A percentile compares a stretch with the other conserved stretches of the same genome.
These are phyloP conservation scores for Candida tetrigidarum DNA, from an alignment of 1,139 yeast genomes.

Conservation along the genomic window DNA sequence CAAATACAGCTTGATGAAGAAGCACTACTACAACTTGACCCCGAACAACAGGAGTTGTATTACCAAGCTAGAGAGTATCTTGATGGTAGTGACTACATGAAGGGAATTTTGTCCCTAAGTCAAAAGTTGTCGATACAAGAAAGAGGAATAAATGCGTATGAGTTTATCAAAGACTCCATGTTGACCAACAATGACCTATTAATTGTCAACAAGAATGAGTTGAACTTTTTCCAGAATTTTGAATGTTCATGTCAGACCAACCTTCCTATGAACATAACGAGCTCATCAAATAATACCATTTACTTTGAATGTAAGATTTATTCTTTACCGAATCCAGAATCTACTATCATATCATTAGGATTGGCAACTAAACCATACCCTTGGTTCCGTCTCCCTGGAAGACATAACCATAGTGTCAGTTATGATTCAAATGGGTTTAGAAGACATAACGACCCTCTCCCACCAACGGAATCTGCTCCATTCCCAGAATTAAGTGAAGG, in stretches of 20 bases:
- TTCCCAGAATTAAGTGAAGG: conserved; percentile 57
- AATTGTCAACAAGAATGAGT: conserved; percentile 75
- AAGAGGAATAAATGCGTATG: conserved; percentile 94
- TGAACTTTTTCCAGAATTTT: conserved; percentile 70
- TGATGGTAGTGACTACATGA: conserved; percentile 57
- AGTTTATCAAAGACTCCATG: conserved; percentile 74
- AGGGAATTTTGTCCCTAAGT: conserved; percentile 46
- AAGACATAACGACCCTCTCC: conserved; percentile 55
- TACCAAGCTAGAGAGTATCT: conserved; percentile 67
- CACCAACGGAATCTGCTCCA: conserved; percentile 37
- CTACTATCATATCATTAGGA: conserved; percentile 49
- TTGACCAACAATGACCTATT: conserved; percentile 61
- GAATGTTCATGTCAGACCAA: conserved; percentile 85
- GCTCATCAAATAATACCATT: conserved; percentile 56
- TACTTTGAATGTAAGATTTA: conserved; percentile 82
- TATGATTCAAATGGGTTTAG: conserved; percentile 60
- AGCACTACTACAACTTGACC: conserved; percentile 36
- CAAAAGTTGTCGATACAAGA: conserved; percentile 77
- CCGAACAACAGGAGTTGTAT: conserved; percentile 82
- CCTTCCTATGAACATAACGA: conserved; percentile 82
- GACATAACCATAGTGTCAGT: conserved; percentile 53
- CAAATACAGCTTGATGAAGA: conserved; percentile 4
- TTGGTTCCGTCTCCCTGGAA: conserved; percentile 47
- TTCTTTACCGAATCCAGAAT: conserved; percentile 58
- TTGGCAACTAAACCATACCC: conserved; percentile 57